Evolutionary conservation across 441 rosid genomes (phyloP), one percentile per base, ranked within the genome.

Genomic region (Euphorbia corollata): DNA sequence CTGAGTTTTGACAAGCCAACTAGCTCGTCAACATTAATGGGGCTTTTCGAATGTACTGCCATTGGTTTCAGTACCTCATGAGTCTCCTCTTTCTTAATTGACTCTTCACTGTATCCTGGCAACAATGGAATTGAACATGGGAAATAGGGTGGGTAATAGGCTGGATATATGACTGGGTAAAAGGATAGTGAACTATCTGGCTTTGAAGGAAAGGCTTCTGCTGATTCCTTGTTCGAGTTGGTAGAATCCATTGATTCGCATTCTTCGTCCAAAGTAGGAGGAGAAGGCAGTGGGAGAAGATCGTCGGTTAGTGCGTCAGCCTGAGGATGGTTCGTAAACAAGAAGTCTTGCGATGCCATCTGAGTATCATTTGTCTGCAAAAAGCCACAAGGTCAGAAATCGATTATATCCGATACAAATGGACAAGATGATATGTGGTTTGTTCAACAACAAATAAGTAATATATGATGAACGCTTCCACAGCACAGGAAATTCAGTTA

Each of bases 221-320:
- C 96, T 60, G 81, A 86, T 0, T 76, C 83, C 7, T 87, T 87
- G 15, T 36, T 36, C 8, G 94, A 87, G 84, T 86, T 86, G 70
- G 88, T 82, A 18, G 97, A 92, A 74, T 92, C 94, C 98, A 92
- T 92, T 22, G 98, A 90, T 74, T 88, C 92, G 47, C 86, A 82
- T 81, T 86, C 94, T 75, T 87, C 94, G 18, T 88, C 91, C 79
- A 87, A 56, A 23, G 86, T 74, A 69, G 81, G 85, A 59, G 81
- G 83, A 59, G 34, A 75, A 41, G 80, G 85, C 72, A 80, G 69
- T 27, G 71, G 68, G 64, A 74, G 78, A 48, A 71, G 69, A 65
- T 75, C 79, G 36, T 72, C 81, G 78, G 75, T 81, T 71, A 74
- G 81, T 12, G 80, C 58, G 71, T 85, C 91, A 56, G 65, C 74